Conservation (phyloP, 139 green algal genomes). For the Diplosphaera chodatii region DNA sequence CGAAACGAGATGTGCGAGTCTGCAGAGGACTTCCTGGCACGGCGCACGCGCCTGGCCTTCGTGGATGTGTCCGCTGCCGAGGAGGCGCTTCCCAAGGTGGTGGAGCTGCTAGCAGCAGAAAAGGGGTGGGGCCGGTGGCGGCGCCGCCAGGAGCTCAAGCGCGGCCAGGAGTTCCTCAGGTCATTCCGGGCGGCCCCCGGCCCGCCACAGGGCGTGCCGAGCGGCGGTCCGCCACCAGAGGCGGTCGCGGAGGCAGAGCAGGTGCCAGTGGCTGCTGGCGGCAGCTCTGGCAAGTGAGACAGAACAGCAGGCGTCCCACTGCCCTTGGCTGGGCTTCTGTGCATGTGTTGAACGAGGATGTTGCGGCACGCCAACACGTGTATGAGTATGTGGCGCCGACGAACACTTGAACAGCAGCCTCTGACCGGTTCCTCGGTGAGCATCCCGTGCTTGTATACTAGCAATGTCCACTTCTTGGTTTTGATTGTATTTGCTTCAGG, state of each 20-base stretch:
- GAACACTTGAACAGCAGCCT: too few species aligned
- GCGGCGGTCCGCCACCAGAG: neutral
- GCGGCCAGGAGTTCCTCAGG: conserved; percentile 46
- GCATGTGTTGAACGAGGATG: too few species aligned
- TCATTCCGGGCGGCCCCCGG: conserved; percentile 43
- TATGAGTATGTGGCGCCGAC: too few species aligned
- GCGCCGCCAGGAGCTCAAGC: conserved; percentile 33
- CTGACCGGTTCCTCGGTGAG: too few species aligned
- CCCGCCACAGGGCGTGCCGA: neutral
- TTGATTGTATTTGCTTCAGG: too few species aligned
- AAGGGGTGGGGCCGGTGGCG: conserved; percentile 51
- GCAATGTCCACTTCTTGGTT: too few species aligned
- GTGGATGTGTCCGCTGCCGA: conserved; percentile 73
- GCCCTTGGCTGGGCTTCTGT: too few species aligned
- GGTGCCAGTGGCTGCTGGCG: neutral
- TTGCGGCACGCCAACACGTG: too few species aligned
- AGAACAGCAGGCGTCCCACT: too few species aligned
- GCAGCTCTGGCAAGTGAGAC: neutral
- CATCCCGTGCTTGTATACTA: too few species aligned
- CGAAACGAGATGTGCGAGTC: conserved; percentile 84
- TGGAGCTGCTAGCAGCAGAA: conserved; percentile 68
- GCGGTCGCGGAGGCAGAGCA: neutral
- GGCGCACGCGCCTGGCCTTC: conserved; percentile 90
- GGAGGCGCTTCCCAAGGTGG: conserved; percentile 62
- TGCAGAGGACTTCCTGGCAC: conserved; percentile 86